Evolutionary conservation across 108 stramenopile species (phyloP).

Genomic region (Cylindrotheca fusiformis): DNA sequence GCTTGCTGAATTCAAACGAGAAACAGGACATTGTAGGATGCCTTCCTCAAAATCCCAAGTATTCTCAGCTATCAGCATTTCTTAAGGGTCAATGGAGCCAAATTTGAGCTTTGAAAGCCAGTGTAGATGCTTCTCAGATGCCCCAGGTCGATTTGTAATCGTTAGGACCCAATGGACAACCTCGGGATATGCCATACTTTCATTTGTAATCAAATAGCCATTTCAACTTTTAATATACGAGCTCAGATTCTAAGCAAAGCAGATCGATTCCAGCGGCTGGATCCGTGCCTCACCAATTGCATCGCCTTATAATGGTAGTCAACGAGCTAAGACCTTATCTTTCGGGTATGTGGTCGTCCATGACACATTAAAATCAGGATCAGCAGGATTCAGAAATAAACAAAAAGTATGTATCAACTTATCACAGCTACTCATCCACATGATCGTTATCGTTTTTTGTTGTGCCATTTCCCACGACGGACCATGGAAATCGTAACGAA

Average conservation of each 20-base stretch:
- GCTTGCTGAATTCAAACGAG: constrained; percentile 6
- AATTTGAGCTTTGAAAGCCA: constrained; percentile 13
- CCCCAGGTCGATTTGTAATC: not conserved
- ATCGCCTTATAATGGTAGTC: no score
- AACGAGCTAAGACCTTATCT: no score
- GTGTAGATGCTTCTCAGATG: constrained; percentile 19
- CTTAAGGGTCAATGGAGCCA: constrained; percentile 22
- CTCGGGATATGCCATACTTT: constrained; percentile 9
- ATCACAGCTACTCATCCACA: no score
- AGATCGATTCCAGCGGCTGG: no score
- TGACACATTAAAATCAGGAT: no score
- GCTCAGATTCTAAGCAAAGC: no score
- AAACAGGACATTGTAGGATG: constrained; percentile 15
- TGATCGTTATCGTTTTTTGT: constrained; percentile 2
- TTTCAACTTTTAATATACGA: no score
- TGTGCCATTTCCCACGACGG: constrained; percentile 7
- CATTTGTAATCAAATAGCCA: no score
- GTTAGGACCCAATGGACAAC: constrained; percentile 3
- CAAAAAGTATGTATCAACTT: no score
- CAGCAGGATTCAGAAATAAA: no score
- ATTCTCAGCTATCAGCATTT: constrained; percentile 17
- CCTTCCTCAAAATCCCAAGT: constrained; percentile 5
- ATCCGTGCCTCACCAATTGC: no score
- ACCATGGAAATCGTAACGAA: constrained; percentile 30
- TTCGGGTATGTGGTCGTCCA: no score